Evolutionary conservation across 2,329 filamentous ascomycete genomes (phyloP).

Genomic region (Pseudocercospora macadamiae): DNA sequence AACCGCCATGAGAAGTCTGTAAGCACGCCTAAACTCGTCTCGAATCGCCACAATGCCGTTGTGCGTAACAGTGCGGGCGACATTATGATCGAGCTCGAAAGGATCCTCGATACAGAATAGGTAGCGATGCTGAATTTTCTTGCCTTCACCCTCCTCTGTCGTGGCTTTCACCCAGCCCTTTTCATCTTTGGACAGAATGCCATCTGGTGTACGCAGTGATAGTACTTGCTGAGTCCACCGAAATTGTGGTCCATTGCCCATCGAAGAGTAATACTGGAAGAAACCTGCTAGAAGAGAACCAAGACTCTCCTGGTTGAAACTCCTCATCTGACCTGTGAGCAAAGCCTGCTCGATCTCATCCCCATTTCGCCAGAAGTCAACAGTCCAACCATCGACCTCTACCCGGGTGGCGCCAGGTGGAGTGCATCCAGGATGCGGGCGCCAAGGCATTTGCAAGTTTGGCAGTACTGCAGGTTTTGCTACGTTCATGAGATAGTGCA

Average conservation of each 20-base stretch:
- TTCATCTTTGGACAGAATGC: constrained; percentile 70
- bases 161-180: constrained; percentile 89
- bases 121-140: constrained; percentile 75
- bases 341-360: constrained; percentile 67
- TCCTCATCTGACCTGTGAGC: constrained; percentile 60
- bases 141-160: constrained; percentile 60
- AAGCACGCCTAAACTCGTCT: constrained; percentile 81
- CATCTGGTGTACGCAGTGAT: constrained; percentile 71
- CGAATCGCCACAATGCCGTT: constrained; percentile 79
- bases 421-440: constrained; percentile 44
- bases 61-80: constrained; percentile 83
- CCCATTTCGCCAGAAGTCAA: constrained; percentile 80
- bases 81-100: constrained; percentile 85
- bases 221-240: constrained; percentile 81
- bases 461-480: constrained; percentile 79
- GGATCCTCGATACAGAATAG: constrained; percentile 91
- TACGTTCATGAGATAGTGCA: constrained; percentile 87
- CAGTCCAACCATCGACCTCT: constrained; percentile 59
- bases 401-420: constrained; percentile 28
- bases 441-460: constrained; percentile 69
- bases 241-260: constrained; percentile 65
- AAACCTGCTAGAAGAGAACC: constrained; percentile 78
- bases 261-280: constrained; percentile 77
- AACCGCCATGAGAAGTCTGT: constrained; percentile 66
- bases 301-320: constrained; percentile 70